Evolutionary conservation across 2,329 filamentous ascomycete species (phyloP), one percentile per base, ranked within the genome.

Genomic region (Diplodia seriata): DNA sequence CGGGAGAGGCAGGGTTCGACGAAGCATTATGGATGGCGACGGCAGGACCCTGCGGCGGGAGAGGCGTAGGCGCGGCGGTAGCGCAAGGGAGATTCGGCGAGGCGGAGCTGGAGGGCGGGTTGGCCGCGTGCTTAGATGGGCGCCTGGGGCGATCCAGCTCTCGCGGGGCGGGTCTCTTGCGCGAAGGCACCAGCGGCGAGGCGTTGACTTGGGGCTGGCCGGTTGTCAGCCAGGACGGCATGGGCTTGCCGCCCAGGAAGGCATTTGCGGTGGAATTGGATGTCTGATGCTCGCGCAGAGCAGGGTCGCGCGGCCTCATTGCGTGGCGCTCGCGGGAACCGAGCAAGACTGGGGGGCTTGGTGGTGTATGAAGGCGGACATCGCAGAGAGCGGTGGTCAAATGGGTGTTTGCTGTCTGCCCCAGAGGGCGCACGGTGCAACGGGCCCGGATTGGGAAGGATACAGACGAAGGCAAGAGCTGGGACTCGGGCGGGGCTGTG

Each of bases 1-100:
- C 73, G 1, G 77, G 77, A 18, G 76, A 79, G 12, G 74, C 74
- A n/a, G 77, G 77, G 54, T 73, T 78, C 2, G 75, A 76, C 2
- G 75, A 76, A 9, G 71, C 53, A 14, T 63, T 63, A 29, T 51
- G 59, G 5, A 51, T 15, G 47, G 59, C 59, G 23, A 47, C 43
- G 12, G 18, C 38, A 47, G n/a, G 20, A n/a, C 43, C 20, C 20
- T 43, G 61, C 2, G 47, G 26, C 15, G 43, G 36, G 31, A 36
- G 15, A 23, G 38, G 18, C 23, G 50, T 23, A 23, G 38, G 18
- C 23, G 50, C 36, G 11, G 38, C 31, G 18, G n/a, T 29, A 2
- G 15, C 31, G 29, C 26, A 53, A 20, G 29, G 51, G 23, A 40
- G 33, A 4, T 49, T 33, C 23, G 49, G 63, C 18, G 63, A 62